A percentile compares a stretch with the other conserved stretches of the same genome.
Evolutionary conservation across 306 rosid genomes (phyloP).

Genomic region (Castanea sativa): DNA sequence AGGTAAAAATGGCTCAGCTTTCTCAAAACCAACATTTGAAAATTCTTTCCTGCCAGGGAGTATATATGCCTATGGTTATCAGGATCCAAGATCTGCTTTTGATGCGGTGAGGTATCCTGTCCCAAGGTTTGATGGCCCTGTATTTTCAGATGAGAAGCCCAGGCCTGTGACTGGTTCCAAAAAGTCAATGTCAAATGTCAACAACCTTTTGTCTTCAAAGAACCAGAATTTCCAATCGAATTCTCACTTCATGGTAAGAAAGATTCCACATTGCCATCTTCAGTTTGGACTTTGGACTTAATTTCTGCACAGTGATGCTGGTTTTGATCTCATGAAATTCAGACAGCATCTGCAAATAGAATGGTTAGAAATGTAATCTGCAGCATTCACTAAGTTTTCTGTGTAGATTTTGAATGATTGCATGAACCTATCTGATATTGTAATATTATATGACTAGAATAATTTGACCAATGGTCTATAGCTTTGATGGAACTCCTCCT

Average conservation of each 20-base stretch:
- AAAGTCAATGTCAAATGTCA: constrained; percentile 54
- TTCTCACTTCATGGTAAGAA: constrained; percentile 70
- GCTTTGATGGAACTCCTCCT: no score
- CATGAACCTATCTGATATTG: no score
- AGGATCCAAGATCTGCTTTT: constrained; percentile 74
- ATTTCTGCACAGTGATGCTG: background rate
- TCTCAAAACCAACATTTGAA: constrained; percentile 37
- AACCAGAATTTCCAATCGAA: constrained; percentile 71
- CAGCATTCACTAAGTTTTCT: no score
- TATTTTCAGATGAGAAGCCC: constrained; percentile 81
- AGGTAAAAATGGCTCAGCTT: constrained; percentile 48
- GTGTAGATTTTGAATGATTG: no score
- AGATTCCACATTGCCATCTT: background rate
- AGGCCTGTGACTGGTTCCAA: constrained; percentile 58
- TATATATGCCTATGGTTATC: constrained; percentile 67
- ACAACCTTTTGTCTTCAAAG: constrained; percentile 48
- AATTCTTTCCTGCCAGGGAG: constrained; percentile 51
- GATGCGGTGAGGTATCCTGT: constrained; percentile 57
- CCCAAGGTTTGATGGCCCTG: constrained; percentile 66
- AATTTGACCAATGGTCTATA: no score
- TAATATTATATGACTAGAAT: no score
- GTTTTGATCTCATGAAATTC: background rate
- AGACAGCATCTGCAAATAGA: no score
- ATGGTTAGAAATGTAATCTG: no score
- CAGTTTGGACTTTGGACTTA: background rate